Conservation (phyloP, 208 protist genomes). For the Trypanosoma grayi region DNA sequence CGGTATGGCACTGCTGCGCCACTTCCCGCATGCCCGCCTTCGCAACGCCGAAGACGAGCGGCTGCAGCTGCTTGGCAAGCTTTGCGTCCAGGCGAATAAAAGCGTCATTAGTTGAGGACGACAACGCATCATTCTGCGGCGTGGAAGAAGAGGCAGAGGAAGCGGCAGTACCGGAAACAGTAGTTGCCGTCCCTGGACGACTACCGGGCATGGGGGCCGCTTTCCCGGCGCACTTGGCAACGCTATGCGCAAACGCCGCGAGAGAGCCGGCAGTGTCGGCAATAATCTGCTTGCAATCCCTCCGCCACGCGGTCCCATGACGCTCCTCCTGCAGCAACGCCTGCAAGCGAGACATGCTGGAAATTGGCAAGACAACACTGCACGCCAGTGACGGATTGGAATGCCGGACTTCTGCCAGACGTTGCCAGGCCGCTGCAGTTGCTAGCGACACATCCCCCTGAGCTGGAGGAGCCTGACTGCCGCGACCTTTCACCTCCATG, state of each 20-base stretch:
- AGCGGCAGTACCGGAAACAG: too few species aligned
- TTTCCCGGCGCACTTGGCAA: background rate
- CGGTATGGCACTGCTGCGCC: conserved; percentile 36
- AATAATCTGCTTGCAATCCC: background rate
- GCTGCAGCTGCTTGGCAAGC: conserved; percentile 33
- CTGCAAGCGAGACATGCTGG: background rate
- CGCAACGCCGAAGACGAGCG: conserved; percentile 32
- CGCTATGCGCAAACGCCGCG: background rate
- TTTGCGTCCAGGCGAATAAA: conserved; percentile 26
- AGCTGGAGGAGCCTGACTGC: background rate
- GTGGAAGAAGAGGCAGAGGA: background rate
- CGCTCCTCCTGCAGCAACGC: background rate
- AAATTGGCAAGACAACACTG: background rate
- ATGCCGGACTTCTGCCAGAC: too few species aligned
- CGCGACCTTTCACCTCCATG: background rate
- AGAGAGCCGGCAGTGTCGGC: background rate
- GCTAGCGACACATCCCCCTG: background rate
- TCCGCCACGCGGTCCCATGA: background rate
- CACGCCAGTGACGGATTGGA: background rate
- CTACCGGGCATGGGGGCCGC: conserved; percentile 1
- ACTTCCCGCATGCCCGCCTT: conserved; percentile 29
- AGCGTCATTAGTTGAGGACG: background rate
- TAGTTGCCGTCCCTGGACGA: background rate
- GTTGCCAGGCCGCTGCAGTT: background rate
- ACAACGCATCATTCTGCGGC: background rate